Conservation (phyloP, 176 grass and related monocot species). For the Tillandsia leiboldiana region DNA sequence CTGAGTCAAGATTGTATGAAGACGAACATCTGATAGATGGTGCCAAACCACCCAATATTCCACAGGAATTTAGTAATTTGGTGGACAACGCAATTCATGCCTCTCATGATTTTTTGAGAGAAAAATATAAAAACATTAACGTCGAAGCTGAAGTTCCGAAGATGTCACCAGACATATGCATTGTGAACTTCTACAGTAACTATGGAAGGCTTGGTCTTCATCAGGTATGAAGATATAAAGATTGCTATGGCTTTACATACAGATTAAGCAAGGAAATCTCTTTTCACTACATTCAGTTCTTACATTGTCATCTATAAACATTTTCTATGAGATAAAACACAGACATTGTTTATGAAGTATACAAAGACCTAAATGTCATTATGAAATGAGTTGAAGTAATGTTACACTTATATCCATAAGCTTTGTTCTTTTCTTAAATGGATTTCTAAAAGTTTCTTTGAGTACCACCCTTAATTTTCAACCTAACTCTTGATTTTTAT, state of each 20-base stretch:
- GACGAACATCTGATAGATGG: slow-evolving; percentile 22
- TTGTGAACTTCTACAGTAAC: slow-evolving; percentile 45
- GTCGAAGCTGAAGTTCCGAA: slow-evolving; percentile 20
- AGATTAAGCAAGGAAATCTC: too few species aligned
- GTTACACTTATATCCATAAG: not conserved
- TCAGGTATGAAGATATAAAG: slow-evolving; percentile 27
- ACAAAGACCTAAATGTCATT: too few species aligned
- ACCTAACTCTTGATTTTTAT: too few species aligned
- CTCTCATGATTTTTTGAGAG: slow-evolving; percentile 26
- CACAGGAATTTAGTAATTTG: slow-evolving; percentile 21
- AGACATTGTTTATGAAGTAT: too few species aligned
- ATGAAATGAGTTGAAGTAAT: too few species aligned
- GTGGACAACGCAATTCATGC: slow-evolving; percentile 32
- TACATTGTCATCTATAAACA: too few species aligned
- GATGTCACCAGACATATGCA: slow-evolving; percentile 50
- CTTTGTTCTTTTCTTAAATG: not conserved
- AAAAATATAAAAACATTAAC: not conserved
- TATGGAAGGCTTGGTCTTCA: slow-evolving; percentile 44
- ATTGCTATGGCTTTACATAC: too few species aligned
- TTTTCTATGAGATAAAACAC: too few species aligned
- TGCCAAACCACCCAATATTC: slow-evolving; percentile 35
- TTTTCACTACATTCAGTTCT: too few species aligned
- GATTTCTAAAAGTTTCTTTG: not conserved
- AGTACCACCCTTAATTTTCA: not conserved
- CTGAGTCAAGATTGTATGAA: slow-evolving; percentile 27